Conservation (phyloP, 768 basidiomycete genomes). For the Coprinellus aureogranulatus region DNA sequence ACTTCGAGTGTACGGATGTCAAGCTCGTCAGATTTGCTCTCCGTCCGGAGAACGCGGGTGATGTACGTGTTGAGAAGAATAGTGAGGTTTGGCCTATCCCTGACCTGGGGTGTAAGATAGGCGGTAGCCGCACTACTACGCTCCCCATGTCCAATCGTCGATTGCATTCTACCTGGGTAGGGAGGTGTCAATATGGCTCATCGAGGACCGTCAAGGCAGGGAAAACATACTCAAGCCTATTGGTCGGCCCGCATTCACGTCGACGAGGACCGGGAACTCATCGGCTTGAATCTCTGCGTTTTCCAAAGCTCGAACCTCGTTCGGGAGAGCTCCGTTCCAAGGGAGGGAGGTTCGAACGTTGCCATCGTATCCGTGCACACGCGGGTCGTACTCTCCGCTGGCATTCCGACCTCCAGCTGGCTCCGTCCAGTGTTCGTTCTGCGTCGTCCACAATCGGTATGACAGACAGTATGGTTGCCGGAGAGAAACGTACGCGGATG, state of each 20-base stretch:
- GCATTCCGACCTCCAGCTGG: conserved; percentile 31
- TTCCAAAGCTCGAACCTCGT: conserved; percentile 30
- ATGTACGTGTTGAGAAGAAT: conserved; percentile 13
- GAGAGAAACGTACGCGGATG: conserved; percentile 12
- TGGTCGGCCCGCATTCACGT: conserved; percentile 10
- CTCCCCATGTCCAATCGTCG: conserved; percentile 18
- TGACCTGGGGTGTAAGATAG: conserved; percentile 20
- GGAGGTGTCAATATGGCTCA: not conserved
- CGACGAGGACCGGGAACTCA: conserved; percentile 11
- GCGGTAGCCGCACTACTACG: conserved; percentile 24
- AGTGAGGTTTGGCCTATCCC: conserved; percentile 25
- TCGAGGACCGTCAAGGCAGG: not conserved
- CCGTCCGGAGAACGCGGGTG: conserved; percentile 6
- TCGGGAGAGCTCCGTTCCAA: conserved; percentile 22
- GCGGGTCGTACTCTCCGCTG: conserved; percentile 11
- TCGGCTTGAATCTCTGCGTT: conserved; percentile 20
- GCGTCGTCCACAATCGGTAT: not conserved
- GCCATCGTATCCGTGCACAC: conserved; percentile 4
- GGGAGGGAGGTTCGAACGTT: conserved; percentile 20
- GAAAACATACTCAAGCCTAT: conserved; percentile 9
- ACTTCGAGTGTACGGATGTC: conserved; percentile 8
- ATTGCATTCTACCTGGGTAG: conserved; percentile 21
- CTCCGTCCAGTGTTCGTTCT: conserved; percentile 23
- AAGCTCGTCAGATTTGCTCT: not conserved
- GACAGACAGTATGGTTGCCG: not conserved